Evolutionary conservation across 495 filamentous ascomycete genomes (phyloP).

Genomic region (Hypoxylon cercidicola): DNA sequence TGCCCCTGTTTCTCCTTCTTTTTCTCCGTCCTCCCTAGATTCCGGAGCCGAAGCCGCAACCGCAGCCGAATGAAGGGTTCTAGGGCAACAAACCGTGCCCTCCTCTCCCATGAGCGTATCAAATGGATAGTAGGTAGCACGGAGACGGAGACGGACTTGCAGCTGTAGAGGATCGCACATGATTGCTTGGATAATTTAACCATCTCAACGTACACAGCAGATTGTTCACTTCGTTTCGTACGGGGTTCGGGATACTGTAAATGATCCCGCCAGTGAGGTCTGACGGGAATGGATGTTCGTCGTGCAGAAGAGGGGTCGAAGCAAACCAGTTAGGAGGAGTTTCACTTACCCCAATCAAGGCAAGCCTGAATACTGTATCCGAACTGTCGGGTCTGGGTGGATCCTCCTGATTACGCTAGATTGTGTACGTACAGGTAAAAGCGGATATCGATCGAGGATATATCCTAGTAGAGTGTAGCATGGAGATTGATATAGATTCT

Average conservation of each 20-base stretch:
- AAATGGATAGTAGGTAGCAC: too few relatives aligned
- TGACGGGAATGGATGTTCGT: slow-evolving; percentile 7
- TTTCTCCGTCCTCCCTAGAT: not conserved
- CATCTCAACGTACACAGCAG: slow-evolving; percentile 12
- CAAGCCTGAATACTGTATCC: slow-evolving; percentile 27
- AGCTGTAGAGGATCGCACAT: not conserved
- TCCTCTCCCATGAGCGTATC: not conserved
- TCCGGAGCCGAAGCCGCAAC: not conserved
- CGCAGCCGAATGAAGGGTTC: not conserved
- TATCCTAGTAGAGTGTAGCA: not conserved
- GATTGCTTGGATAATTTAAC: slow-evolving; percentile 6
- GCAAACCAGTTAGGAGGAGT: slow-evolving; percentile 11
- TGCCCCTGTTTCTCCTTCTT: not conserved
- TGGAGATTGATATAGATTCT: slow-evolving; percentile 2
- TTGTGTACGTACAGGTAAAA: slow-evolving; percentile 1
- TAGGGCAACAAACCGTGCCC: too few relatives aligned
- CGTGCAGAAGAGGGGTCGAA: slow-evolving; percentile 5
- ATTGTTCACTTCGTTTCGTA: not conserved
- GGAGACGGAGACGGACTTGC: not conserved
- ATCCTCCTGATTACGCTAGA: slow-evolving; percentile 23
- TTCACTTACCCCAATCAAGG: slow-evolving; percentile 17
- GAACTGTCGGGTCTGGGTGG: slow-evolving; percentile 34
- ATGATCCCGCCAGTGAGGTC: slow-evolving; percentile 3
- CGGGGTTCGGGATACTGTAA: slow-evolving; percentile 6
- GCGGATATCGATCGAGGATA: slow-evolving; percentile 1